Evolutionary conservation across 2,329 filamentous ascomycete genomes (phyloP).

Genomic region (Cryoendolithus antarcticus): DNA sequence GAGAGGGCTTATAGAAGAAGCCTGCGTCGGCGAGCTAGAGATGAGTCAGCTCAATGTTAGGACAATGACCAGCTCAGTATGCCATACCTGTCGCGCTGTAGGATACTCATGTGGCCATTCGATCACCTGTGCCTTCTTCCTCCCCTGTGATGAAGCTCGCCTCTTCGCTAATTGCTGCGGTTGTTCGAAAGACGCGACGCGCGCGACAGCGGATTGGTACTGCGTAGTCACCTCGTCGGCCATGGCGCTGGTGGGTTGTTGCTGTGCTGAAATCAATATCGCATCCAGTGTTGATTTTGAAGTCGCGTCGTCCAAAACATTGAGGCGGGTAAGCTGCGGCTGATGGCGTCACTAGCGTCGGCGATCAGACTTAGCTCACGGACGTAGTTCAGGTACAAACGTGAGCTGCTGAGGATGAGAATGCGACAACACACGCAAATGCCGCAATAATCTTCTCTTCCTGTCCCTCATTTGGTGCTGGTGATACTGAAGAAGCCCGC

Average conservation of each 20-base stretch:
- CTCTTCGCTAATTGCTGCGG: conserved; percentile 53
- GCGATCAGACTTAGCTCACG: too few species aligned
- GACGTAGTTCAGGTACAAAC: too few species aligned
- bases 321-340: too few species aligned
- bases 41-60: conserved; percentile 8
- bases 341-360: too few species aligned
- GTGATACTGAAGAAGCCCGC: too few species aligned
- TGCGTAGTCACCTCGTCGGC: conserved; percentile 25
- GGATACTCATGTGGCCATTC: conserved; percentile 69
- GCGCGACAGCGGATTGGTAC: conserved; percentile 57
- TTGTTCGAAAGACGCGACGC: conserved; percentile 66
- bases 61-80: conserved; percentile 8
- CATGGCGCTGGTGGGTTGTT: conserved; percentile 12
- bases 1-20: conserved; percentile 72
- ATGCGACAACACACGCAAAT: too few species aligned
- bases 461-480: too few species aligned
- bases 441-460: too few species aligned
- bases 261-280: too few species aligned
- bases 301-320: too few species aligned
- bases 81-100: conserved; percentile 48
- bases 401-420: too few species aligned
- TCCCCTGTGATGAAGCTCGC: conserved; percentile 52
- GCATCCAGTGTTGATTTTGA: too few species aligned
- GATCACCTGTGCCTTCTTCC: conserved; percentile 41
- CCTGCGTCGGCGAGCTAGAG: conserved; percentile 74